Base-by-base conservation (phyloP, 352 stramenopile genomes). In the Poterioochromonas sp. region DNA sequence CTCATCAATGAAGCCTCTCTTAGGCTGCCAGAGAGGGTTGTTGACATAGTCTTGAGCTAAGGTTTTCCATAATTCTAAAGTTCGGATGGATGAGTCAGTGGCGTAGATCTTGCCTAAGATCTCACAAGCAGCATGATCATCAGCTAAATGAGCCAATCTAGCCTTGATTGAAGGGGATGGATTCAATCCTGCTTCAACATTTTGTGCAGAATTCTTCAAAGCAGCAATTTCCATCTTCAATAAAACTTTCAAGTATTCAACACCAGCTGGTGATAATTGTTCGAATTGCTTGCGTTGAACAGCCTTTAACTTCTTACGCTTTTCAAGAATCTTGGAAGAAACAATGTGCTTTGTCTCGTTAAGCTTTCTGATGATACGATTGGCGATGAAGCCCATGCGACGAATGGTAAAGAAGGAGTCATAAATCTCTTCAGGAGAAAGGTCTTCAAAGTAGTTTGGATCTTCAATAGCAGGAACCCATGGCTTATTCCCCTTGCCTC, bases 311-410 rank as follows among this genome's bases (percentile, higher is more conserved):
- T 68, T 68, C 58, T 68, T 68, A 26, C 58, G 58, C 58, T 68
- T 68, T 26, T 68, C 58, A 5, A 68, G 34, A 68, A 68, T 68
- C 58, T 68, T 68, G 34, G 5, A 29, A 26, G 58, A 68, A 26
- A 68, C 58, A 39, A 68, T 68, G 29, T 68, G 58, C 58, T 68
- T 68, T 18, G 58, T 68, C 58, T 68, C 58, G 29, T 68, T 68
- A 8, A 68, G 58, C 34, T 68, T 68, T 5, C 58, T 5, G 26
- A 68, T 68, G 34, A 68, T 68, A 26, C 58, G 58, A 35, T 68
- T 68, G 11, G 58, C 58, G 26, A 68, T 68, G 58, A 68, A 68
- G 29, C 58, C 58, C 58, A 68, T 68, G 58, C 58, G 58, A 39
- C 58, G 58, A 35, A 68, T 68, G 29, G 26, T 68, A 26, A 68